Base-by-base conservation (phyloP, 352 stramenopile genomes). In the Aphanomyces cochlioides region DNA sequence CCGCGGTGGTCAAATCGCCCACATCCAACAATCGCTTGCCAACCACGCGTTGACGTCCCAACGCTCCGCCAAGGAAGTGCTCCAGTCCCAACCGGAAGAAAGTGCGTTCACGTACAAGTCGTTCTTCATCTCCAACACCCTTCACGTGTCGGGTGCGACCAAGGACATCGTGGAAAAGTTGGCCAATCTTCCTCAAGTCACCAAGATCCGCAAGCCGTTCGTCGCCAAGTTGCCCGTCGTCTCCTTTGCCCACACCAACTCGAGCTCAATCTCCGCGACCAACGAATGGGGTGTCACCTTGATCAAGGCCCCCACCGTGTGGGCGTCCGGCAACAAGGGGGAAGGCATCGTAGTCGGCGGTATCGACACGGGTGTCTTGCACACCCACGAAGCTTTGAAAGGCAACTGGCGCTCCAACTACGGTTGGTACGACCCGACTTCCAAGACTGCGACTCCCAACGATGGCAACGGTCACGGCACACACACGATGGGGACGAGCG, bases 341-440 rank as follows among this genome's bases (percentile, higher is more conserved):
- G 68, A 81, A 37, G 79, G 78, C 21, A 75, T 90, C 6, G 75
- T 85, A 5, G 75, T 91, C 6, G 84, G 82, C 10, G 77, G 78
- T 21, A 91, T 90, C 47, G 84, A 91, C 63, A 28, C 28, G 28
- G 28, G 28, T 28, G 28, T 28, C 28, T 28, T 28, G 28, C 28
- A 28, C 28, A 85, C 77, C 4, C 82, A 91, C 60, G 72, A 80
- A 48, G 76, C 78, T n/a, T 50, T 90, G 28, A 50, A 67, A 5
- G 73, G 60, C 19, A 88, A 78, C 40, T 91, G 74, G 47, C 77
- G 78, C 8, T 47, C 67, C n/a, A 74, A 59, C 15, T 88, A 83
- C 50, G 78, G 79, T 13, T 91, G 84, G 84, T 88, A 77, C 69
- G 84, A 91, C 47, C 78, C 84, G 5, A 74, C 83, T 67, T 73